These are phyloP conservation scores for Chiua virens DNA, from an alignment of 768 basidiomycete species.

Conservation along the genomic window DNA sequence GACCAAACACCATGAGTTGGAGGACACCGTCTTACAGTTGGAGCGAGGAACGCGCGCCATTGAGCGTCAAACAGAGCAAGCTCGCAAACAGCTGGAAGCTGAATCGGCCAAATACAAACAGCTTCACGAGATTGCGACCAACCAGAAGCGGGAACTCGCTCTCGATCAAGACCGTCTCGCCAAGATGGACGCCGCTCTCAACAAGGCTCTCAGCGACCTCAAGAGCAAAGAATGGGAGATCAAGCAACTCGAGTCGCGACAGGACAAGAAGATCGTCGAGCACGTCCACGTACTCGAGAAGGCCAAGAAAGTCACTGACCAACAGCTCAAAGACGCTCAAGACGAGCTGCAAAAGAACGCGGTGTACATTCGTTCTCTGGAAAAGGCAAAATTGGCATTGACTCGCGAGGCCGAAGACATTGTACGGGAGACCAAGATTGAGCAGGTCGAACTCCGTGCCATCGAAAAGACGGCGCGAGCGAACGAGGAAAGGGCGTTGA, in stretches of 20 bases:
- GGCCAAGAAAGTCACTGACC: slow-evolving; percentile 92
- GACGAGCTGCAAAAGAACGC: slow-evolving; percentile 72
- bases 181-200: slow-evolving; percentile 78
- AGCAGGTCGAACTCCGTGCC: slow-evolving; percentile 60
- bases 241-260: slow-evolving; percentile 78
- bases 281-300: slow-evolving; percentile 96
- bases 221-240: slow-evolving; percentile 84
- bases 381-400: slow-evolving; percentile 74
- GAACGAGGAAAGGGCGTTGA: slow-evolving; percentile 60
- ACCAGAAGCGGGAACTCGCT: slow-evolving; percentile 67
- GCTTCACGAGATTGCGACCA: slow-evolving; percentile 63
- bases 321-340: slow-evolving; percentile 81
- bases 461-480: slow-evolving; percentile 66
- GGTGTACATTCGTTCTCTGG: slow-evolving; percentile 80
- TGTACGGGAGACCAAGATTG: slow-evolving; percentile 68
- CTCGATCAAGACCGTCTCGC: slow-evolving; percentile 65
- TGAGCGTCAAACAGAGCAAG: slow-evolving; percentile 68
- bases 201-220: slow-evolving; percentile 77
- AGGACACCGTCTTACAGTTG: slow-evolving; percentile 82
- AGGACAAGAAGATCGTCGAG: slow-evolving; percentile 98
- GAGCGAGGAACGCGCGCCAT: slow-evolving; percentile 80
- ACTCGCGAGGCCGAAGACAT: slow-evolving; percentile 84
- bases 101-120: slow-evolving; percentile 74
- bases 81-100: slow-evolving; percentile 68
- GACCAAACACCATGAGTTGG: slow-evolving; percentile 78